These are phyloP conservation scores for Pleurotus platypus DNA, from an alignment of 768 basidiomycete species.

Conservation along the genomic window DNA sequence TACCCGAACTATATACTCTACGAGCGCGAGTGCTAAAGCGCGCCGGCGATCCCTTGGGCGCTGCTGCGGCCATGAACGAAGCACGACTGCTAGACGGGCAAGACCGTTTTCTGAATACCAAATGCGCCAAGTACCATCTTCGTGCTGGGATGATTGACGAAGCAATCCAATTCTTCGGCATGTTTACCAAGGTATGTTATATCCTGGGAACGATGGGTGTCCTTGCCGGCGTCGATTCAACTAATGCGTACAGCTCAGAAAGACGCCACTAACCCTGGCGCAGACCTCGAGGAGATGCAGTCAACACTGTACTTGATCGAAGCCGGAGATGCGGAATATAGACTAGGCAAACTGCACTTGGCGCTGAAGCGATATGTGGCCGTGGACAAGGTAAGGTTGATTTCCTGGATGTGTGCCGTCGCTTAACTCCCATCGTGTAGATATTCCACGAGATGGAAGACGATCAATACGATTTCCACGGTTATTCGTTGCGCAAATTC, in stretches of 20 bases:
- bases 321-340: constrained; percentile 69
- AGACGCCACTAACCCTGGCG: constrained; percentile 69
- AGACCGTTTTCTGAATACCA: constrained; percentile 93
- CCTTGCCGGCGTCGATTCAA: background rate
- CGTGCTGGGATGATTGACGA: constrained; percentile 78
- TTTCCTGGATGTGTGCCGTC: background rate
- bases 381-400: constrained; percentile 58
- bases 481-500: constrained; percentile 87
- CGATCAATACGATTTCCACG: constrained; percentile 98
- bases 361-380: constrained; percentile 85
- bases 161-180: constrained; percentile 67
- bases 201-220: background rate
- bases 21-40: constrained; percentile 85
- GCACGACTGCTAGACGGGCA: constrained; percentile 87
- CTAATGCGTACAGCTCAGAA: constrained; percentile 50
- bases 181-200: constrained; percentile 84
- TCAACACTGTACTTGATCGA: constrained; percentile 84
- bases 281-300: constrained; percentile 95
- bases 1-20: constrained; percentile 85
- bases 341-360: constrained; percentile 61
- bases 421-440: constrained; percentile 18
- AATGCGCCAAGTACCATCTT: constrained; percentile 86
- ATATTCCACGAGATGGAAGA: constrained; percentile 86
- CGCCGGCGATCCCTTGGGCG: constrained; percentile 73
- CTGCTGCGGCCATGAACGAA: constrained; percentile 73